Evolutionary conservation across 208 protist genomes (phyloP).

Genomic region (Crithidia expoeki): DNA sequence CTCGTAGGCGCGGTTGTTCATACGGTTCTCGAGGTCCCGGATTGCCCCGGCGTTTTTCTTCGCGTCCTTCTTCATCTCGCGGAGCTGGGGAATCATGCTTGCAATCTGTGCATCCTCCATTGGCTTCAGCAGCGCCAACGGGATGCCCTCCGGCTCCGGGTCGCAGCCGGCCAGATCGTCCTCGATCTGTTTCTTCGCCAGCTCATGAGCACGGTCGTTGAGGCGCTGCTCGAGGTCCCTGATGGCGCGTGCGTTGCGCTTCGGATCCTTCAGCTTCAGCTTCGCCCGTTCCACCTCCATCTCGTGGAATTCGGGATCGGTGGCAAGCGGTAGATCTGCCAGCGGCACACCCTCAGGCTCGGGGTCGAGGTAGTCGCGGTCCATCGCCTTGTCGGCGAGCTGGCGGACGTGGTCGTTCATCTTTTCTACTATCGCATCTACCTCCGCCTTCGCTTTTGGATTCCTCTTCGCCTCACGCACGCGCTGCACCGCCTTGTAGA

Average conservation of each 20-base stretch:
- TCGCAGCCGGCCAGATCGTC: slow-evolving; percentile 65
- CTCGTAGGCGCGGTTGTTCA: slow-evolving; percentile 84
- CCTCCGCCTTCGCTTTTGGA: slow-evolving; percentile 35
- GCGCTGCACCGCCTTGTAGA: slow-evolving; percentile 50
- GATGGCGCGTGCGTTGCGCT: slow-evolving; percentile 48
- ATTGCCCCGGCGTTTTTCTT: slow-evolving; percentile 40
- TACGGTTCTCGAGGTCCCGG: slow-evolving; percentile 55
- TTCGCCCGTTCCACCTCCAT: slow-evolving; percentile 77
- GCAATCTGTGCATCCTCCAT: slow-evolving; percentile 55
- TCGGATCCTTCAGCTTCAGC: slow-evolving; percentile 68
- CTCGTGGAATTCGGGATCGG: slow-evolving; percentile 52
- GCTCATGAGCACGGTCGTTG: slow-evolving; percentile 72
- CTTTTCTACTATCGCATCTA: slow-evolving; percentile 39
- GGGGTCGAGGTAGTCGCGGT: slow-evolving; percentile 71
- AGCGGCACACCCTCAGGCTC: slow-evolving; percentile 74
- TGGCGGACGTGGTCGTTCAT: slow-evolving; percentile 64
- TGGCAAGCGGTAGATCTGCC: slow-evolving; percentile 46
- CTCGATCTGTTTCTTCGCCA: slow-evolving; percentile 64
- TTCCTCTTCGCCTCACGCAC: slow-evolving; percentile 50
- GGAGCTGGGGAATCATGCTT: slow-evolving; percentile 63
- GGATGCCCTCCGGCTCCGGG: slow-evolving; percentile 69
- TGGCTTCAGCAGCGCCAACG: slow-evolving; percentile 60
- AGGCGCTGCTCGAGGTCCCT: slow-evolving; percentile 66
- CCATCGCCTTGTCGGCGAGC: slow-evolving; percentile 47
- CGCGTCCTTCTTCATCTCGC: slow-evolving; percentile 64